phyloP scores from a whole-genome alignment of 176 grass and related monocot species.

The Eleusine coracana region DNA sequence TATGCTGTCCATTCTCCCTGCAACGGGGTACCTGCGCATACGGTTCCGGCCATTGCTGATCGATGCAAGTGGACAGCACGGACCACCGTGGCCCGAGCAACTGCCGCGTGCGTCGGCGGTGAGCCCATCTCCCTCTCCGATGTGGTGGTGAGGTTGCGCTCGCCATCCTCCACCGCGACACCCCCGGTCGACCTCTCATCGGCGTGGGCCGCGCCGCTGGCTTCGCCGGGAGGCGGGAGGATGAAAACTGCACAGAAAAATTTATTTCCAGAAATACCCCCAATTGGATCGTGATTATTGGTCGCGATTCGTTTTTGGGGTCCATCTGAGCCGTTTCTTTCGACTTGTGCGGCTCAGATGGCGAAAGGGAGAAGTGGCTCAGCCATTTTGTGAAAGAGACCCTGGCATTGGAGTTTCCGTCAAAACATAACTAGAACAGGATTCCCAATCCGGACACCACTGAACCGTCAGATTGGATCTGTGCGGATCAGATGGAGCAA shows the following conservation, averaged over 20 bases:
- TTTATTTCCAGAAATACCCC: neutral
- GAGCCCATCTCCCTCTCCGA: neutral
- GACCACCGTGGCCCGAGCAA: neutral
- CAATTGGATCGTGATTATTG: too few species aligned
- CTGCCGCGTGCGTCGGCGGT: too few species aligned
- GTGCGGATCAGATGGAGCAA: neutral
- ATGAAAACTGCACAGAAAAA: too few species aligned
- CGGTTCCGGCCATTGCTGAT: neutral
- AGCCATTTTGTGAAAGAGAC: too few species aligned
- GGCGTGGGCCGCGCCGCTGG: neutral
- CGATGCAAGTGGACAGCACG: too few species aligned
- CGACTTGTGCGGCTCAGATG: too few species aligned
- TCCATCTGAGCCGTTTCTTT: too few species aligned
- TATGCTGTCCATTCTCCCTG: neutral
- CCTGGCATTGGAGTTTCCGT: too few species aligned
- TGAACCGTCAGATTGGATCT: neutral
- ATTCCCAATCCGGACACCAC: neutral
- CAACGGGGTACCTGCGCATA: neutral
- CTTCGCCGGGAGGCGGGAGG: neutral
- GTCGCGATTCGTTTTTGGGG: neutral
- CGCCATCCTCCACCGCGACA: neutral
- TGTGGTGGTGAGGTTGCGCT: neutral
- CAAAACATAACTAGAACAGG: too few species aligned
- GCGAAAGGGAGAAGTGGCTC: too few species aligned
- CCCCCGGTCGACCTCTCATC: too few species aligned